phyloP scores from a whole-genome alignment of 78 protist species.

The Dictyostelium intermedium region DNA sequence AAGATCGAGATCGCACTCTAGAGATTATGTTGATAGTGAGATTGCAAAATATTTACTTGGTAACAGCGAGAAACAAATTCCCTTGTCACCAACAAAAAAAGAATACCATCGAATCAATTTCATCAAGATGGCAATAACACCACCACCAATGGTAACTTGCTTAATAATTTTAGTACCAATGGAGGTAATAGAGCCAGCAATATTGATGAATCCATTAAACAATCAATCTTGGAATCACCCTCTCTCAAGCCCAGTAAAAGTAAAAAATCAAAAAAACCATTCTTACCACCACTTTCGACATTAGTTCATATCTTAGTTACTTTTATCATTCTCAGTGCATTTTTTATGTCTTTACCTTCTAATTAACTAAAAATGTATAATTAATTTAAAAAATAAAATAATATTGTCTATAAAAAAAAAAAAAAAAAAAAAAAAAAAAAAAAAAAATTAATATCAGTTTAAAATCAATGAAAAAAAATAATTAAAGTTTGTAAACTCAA shows the following conservation, averaged over 20 bases:
- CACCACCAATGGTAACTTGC: not conserved
- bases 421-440: not conserved
- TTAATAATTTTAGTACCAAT: not conserved
- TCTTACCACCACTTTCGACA: conserved; percentile 37
- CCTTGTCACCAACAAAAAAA: not conserved
- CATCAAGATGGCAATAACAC: not conserved
- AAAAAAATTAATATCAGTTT: not conserved
- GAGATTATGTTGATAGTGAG: not conserved
- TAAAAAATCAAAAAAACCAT: conserved; percentile 1
- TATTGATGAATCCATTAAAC: not conserved
- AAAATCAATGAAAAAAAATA: not conserved
- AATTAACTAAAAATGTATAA: not conserved
- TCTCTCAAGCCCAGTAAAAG: not conserved
- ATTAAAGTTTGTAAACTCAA: too few relatives aligned
- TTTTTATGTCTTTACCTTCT: conserved; percentile 14
- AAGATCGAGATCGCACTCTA: not conserved
- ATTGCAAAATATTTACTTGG: not conserved
- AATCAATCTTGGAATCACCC: not conserved
- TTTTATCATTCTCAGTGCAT: conserved; percentile 52
- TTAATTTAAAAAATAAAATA: not conserved
- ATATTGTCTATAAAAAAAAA: not conserved
- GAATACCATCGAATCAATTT: not conserved
- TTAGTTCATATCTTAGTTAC: conserved; percentile 56
- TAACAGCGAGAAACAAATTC: not conserved
- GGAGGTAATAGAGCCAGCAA: not conserved